phyloP scores from a whole-genome alignment of 2,329 filamentous ascomycete species.

The Magnaporthales sp. region DNA sequence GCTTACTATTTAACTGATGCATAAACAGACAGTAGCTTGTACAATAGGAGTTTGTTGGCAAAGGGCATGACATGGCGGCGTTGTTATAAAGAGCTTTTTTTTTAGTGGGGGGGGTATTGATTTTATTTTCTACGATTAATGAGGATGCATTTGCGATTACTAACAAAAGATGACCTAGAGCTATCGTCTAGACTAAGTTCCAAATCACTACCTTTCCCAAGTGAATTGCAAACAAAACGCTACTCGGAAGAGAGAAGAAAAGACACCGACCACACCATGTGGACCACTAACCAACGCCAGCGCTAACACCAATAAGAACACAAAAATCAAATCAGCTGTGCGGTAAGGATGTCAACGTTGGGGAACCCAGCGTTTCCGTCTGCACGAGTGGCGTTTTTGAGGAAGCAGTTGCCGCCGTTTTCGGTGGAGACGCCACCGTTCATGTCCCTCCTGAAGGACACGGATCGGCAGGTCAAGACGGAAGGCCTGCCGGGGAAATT shows the following conservation, averaged over 20 bases:
- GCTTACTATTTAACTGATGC: background rate
- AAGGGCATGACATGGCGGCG: background rate
- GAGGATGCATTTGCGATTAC: background rate
- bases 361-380: background rate
- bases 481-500: background rate
- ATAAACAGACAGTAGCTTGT: background rate
- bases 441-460: background rate
- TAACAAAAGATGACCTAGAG: no score
- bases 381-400: constrained; percentile 1
- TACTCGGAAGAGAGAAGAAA: background rate
- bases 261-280: no score
- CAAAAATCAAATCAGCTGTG: background rate
- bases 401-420: background rate
- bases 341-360: background rate
- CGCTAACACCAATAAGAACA: background rate
- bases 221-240: no score
- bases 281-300: no score
- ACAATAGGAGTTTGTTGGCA: background rate
- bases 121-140: background rate
- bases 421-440: background rate
- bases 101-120: no score
- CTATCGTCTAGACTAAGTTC: no score
- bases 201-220: no score
- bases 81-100: background rate
- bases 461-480: background rate